phyloP scores from a whole-genome alignment of 345 rosid species.

The Trapa incisa region DNA sequence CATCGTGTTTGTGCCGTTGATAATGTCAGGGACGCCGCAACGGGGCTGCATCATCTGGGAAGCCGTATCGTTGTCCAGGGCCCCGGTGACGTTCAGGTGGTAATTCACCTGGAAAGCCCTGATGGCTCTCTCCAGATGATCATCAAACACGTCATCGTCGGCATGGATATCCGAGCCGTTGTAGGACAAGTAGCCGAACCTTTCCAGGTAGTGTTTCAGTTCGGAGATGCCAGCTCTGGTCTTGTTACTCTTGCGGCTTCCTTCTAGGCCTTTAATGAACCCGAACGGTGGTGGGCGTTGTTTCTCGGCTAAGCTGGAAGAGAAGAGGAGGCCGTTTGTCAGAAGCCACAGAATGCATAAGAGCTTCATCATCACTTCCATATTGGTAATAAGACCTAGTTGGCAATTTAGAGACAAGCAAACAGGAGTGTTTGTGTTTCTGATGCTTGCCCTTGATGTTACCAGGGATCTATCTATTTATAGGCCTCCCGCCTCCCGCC shows the following conservation, averaged over 20 bases:
- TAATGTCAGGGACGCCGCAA: slow-evolving; percentile 27
- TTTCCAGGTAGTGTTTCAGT: slow-evolving; percentile 20
- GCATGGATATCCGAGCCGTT: neutral
- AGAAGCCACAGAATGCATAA: no score
- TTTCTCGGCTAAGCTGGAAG: no score
- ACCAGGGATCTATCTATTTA: no score
- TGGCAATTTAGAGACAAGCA: no score
- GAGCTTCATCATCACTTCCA: no score
- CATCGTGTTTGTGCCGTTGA: slow-evolving; percentile 21
- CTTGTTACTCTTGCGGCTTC: slow-evolving; percentile 24
- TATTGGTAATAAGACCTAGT: no score
- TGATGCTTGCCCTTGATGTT: no score
- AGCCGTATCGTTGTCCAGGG: slow-evolving; percentile 14
- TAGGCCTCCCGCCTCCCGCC: no score
- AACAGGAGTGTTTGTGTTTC: no score
- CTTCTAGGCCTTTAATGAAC: slow-evolving; percentile 20
- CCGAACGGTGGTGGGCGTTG: slow-evolving; percentile 5
- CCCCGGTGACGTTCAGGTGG: slow-evolving; percentile 18
- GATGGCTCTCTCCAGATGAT: slow-evolving; percentile 18
- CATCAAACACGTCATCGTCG: slow-evolving; percentile 18
- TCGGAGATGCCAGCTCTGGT: slow-evolving; percentile 13
- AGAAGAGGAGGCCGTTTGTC: no score
- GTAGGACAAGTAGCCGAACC: slow-evolving; percentile 22
- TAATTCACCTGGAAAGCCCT: slow-evolving; percentile 20
- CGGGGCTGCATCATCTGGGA: slow-evolving; percentile 19